These are phyloP conservation scores for Dioszegia aurantiaca DNA, from an alignment of 768 basidiomycete genomes.

Conservation along the genomic window DNA sequence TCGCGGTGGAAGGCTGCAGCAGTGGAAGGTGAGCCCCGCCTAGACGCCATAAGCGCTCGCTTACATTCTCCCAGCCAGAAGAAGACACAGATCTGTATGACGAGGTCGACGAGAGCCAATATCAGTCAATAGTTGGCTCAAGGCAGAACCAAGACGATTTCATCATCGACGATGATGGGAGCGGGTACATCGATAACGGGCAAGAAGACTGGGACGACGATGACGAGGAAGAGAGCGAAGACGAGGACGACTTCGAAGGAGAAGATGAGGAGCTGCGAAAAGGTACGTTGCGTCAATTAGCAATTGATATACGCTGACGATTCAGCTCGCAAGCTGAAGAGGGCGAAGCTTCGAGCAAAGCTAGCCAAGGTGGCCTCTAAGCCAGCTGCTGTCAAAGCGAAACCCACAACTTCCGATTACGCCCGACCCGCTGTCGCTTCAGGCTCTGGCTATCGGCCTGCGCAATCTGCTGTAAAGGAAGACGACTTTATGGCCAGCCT, in stretches of 20 bases:
- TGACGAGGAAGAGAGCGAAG: slow-evolving; percentile 55
- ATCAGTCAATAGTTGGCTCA: slow-evolving; percentile 75
- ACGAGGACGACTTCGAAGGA: slow-evolving; percentile 58
- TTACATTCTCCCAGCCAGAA: slow-evolving; percentile 52
- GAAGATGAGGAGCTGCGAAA: slow-evolving; percentile 47
- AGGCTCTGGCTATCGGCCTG: slow-evolving; percentile 69
- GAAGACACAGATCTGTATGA: slow-evolving; percentile 74
- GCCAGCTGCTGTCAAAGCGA: slow-evolving; percentile 50
- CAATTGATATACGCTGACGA: too few species aligned
- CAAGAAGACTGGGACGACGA: slow-evolving; percentile 80
- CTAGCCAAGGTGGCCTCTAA: slow-evolving; percentile 50
- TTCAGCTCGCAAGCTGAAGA: slow-evolving; percentile 38
- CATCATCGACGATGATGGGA: slow-evolving; percentile 86
- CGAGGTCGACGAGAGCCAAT: slow-evolving; percentile 84
- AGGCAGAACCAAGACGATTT: slow-evolving; percentile 87
- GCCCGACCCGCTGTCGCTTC: slow-evolving; percentile 53
- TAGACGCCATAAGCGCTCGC: too few species aligned
- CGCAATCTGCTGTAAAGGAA: slow-evolving; percentile 73
- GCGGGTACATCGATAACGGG: slow-evolving; percentile 91
- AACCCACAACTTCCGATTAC: slow-evolving; percentile 41
- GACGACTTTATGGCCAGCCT: slow-evolving; percentile 83
- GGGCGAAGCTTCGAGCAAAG: slow-evolving; percentile 30
- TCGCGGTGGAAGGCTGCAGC: slow-evolving; percentile 48
- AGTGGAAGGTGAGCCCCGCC: slow-evolving; percentile 49
- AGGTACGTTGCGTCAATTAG: too few species aligned